phyloP scores from a whole-genome alignment of 441 rosid genomes.

The Melastoma candidum region DNA sequence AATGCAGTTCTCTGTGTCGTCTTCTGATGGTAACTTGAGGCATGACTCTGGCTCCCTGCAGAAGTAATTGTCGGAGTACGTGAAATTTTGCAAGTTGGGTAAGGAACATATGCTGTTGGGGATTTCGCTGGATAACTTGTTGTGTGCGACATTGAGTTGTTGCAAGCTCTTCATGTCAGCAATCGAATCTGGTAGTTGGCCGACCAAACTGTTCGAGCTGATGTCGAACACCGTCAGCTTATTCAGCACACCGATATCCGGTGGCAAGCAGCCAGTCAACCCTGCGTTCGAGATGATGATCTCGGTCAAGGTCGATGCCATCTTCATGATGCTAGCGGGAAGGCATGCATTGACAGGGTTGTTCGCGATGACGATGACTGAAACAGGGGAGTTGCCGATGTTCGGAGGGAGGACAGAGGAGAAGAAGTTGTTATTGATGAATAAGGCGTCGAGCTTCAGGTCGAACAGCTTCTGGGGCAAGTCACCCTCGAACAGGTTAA shows the following conservation, averaged over 20 bases:
- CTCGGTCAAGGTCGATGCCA: conserved; percentile 21
- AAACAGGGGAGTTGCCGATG: no score
- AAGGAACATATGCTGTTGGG: conserved; percentile 51
- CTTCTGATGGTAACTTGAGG: conserved; percentile 33
- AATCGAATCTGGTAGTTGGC: conserved; percentile 48
- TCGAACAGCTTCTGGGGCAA: no score
- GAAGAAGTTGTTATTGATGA: no score
- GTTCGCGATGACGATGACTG: no score
- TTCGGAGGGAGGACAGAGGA: no score
- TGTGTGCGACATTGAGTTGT: conserved; percentile 62
- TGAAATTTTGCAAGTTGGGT: conserved; percentile 67
- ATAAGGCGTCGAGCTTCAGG: no score
- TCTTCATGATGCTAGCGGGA: conserved; percentile 8
- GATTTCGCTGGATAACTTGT: conserved; percentile 46
- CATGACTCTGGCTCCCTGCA: conserved; percentile 47
- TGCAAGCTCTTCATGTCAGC: conserved; percentile 63
- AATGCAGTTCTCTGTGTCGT: conserved; percentile 56
- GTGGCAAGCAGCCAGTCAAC: no score
- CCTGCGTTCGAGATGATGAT: no score
- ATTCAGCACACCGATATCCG: no score
- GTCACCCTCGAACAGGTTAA: conserved; percentile 14
- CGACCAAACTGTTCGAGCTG: conserved; percentile 53
- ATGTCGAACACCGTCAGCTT: conserved; percentile 25
- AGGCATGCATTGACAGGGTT: no score
- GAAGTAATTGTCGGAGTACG: conserved; percentile 63